A percentile compares a stretch with the other conserved stretches of the same genome.
These are phyloP conservation scores for Bimuria novae-zelandiae DNA, from an alignment of 2,329 filamentous ascomycete genomes.

Conservation along the genomic window DNA sequence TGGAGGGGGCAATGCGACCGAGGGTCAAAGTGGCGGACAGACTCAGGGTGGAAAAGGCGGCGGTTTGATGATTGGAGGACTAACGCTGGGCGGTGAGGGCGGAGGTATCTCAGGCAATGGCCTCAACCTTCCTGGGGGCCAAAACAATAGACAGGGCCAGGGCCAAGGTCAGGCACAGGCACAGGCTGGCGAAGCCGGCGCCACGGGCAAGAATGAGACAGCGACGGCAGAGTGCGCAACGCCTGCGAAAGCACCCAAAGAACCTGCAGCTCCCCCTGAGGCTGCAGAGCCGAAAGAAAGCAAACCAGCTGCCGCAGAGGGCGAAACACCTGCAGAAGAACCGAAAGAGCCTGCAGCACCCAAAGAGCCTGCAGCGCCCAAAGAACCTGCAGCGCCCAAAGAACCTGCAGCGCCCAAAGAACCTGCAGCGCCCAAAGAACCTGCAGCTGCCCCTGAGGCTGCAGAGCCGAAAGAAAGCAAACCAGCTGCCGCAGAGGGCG, in stretches of 20 bases:
- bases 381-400: too few species aligned
- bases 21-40: slow-evolving; percentile 4
- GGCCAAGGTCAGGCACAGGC: background rate
- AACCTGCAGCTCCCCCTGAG: too few species aligned
- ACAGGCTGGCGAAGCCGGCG: slow-evolving; percentile 3
- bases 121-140: slow-evolving; percentile 22
- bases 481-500: slow-evolving; percentile 28
- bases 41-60: slow-evolving; percentile 21
- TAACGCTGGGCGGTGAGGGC: slow-evolving; percentile 36
- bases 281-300: slow-evolving; percentile 12
- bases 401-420: slow-evolving; percentile 20
- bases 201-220: slow-evolving; percentile 6
- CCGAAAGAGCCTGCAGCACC: slow-evolving; percentile 11
- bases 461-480: slow-evolving; percentile 18
- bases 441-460: too few species aligned
- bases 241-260: background rate
- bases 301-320: slow-evolving; percentile 29
- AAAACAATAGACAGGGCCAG: background rate
- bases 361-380: slow-evolving; percentile 18
- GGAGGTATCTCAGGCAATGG: slow-evolving; percentile 34
- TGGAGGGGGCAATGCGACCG: slow-evolving; percentile 9
- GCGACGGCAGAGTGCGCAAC: background rate
- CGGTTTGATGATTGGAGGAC: slow-evolving; percentile 31
- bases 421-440: background rate
- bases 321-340: slow-evolving; percentile 22